Conservation (phyloP, 2,329 filamentous ascomycete species). For the Hypoxylon rubiginosum region DNA sequence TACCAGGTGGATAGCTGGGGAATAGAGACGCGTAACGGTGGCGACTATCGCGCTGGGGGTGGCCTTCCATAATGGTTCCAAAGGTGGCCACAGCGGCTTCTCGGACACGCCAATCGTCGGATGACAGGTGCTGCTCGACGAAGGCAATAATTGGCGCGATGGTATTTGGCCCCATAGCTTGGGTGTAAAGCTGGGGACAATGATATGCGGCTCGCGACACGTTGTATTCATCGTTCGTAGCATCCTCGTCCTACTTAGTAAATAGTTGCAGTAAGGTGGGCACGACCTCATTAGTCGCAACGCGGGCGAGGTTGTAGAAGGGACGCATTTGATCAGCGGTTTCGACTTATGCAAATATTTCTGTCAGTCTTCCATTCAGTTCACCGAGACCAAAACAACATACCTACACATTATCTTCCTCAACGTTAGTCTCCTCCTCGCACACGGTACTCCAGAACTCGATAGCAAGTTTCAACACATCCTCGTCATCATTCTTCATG, state of each 20-base stretch:
- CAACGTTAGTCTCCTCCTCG: constrained; percentile 97
- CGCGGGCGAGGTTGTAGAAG: constrained; percentile 95
- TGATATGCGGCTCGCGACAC: constrained; percentile 95
- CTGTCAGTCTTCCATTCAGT: constrained; percentile 23
- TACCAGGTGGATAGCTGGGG: no score
- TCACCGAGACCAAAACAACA: constrained; percentile 43
- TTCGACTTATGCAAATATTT: constrained; percentile 65
- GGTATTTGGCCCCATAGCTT: constrained; percentile 87
- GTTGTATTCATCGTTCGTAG: constrained; percentile 97
- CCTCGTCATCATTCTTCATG: constrained; percentile 98
- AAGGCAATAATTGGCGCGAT: constrained; percentile 90
- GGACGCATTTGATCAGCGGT: constrained; percentile 86
- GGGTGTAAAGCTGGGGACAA: constrained; percentile 93
- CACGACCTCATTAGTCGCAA: constrained; percentile 93
- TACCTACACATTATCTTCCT: constrained; percentile 93
- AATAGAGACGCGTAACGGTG: no score
- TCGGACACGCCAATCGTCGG: constrained; percentile 93
- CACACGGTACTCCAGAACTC: constrained; percentile 99
- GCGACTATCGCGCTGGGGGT: no score
- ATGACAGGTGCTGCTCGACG: constrained; percentile 90
- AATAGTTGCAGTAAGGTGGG: constrained; percentile 90
- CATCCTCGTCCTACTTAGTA: constrained; percentile 98
- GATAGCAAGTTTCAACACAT: constrained; percentile 96
- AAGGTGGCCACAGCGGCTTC: constrained; percentile 98
- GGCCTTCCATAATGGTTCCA: constrained; percentile 98